Conservation (phyloP, 2,329 filamentous ascomycete genomes). For the Ascochyta lentis region DNA sequence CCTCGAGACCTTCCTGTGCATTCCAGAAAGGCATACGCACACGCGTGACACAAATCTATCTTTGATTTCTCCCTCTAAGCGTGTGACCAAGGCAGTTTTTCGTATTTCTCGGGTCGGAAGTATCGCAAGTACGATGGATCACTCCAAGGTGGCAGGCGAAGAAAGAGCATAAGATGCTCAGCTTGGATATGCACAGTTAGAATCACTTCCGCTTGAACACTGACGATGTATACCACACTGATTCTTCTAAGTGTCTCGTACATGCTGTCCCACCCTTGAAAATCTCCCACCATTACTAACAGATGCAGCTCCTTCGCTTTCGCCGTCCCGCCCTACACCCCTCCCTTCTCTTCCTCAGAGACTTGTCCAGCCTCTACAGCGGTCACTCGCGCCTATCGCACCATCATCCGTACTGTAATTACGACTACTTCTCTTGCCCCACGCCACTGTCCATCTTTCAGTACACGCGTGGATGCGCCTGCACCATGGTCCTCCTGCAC, state of each 20-base stretch:
- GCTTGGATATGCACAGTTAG: neutral
- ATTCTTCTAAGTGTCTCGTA: neutral
- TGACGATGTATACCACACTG: neutral
- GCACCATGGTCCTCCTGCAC: constrained; percentile 23
- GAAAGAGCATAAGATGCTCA: neutral
- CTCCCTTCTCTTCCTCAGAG: constrained; percentile 11
- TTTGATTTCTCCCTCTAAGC: neutral
- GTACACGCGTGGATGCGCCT: constrained; percentile 22
- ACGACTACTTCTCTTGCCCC: constrained; percentile 11
- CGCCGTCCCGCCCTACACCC: constrained; percentile 7
- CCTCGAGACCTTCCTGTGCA: neutral
- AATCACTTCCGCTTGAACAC: neutral
- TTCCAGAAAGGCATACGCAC: constrained; percentile 5
- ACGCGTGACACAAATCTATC: constrained; percentile 1
- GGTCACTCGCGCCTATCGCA: constrained; percentile 14
- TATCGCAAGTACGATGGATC: neutral
- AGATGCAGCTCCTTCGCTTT: constrained; percentile 5
- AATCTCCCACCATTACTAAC: neutral
- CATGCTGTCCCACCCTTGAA: neutral
- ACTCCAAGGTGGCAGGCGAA: neutral
- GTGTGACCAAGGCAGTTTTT: neutral
- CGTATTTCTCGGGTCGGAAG: constrained; percentile 6
- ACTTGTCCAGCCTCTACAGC: constrained; percentile 24
- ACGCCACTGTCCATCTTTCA: constrained; percentile 24
- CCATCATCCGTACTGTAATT: constrained; percentile 8